phyloP scores from a whole-genome alignment of 2,329 filamentous ascomycete species.

The Talaromyces sp. region DNA sequence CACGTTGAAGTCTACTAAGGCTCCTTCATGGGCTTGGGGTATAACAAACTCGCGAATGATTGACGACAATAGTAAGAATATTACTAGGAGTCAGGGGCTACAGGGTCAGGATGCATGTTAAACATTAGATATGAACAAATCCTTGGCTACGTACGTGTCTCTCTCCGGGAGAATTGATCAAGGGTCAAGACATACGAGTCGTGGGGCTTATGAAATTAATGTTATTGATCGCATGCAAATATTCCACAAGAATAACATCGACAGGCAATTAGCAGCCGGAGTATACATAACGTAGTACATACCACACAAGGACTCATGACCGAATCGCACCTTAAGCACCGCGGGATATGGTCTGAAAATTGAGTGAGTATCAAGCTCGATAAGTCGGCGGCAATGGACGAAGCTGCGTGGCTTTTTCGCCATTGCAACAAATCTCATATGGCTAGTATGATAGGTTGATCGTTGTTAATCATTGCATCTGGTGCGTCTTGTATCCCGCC shows the following conservation, averaged over 20 bases:
- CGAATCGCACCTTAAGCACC: no score
- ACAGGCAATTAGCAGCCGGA: not conserved
- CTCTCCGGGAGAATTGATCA: not conserved
- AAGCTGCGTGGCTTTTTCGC: no score
- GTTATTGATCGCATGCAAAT: not conserved
- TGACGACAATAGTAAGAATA: not conserved
- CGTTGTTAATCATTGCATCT: no score
- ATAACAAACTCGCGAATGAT: not conserved
- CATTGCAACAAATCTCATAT: no score
- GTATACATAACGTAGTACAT: not conserved
- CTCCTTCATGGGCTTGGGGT: no score
- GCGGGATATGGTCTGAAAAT: not conserved
- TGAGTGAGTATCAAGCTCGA: no score
- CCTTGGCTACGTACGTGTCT: not conserved
- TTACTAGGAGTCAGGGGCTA: not conserved
- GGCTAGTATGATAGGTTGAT: no score
- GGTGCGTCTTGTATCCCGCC: no score
- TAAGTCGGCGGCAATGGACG: no score
- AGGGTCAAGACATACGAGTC: not conserved
- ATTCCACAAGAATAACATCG: not conserved
- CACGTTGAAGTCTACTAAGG: no score
- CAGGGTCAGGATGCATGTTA: not conserved
- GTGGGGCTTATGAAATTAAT: no score
- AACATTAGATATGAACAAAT: not conserved
- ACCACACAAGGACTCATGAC: no score